Conservation (phyloP, 2,329 filamentous ascomycete genomes). For the Biscogniauxia marginata region DNA sequence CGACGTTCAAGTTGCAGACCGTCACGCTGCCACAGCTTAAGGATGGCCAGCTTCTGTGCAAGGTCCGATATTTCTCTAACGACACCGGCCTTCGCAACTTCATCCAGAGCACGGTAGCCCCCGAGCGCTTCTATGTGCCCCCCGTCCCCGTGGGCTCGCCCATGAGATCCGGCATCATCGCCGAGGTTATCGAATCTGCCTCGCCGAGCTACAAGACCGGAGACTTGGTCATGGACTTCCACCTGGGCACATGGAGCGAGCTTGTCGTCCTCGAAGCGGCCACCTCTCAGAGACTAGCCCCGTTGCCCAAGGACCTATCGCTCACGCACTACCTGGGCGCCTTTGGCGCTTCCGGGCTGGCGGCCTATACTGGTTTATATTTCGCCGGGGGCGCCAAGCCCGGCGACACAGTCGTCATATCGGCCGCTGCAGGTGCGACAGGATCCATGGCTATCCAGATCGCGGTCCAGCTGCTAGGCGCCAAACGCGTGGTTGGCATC, state of each 20-base stretch:
- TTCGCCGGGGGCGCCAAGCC: constrained; percentile 37
- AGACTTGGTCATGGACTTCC: constrained; percentile 26
- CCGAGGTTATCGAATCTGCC: constrained; percentile 28
- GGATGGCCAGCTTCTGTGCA: constrained; percentile 26
- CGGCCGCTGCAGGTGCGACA: constrained; percentile 47
- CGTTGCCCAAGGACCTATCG: constrained; percentile 21
- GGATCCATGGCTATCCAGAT: constrained; percentile 52
- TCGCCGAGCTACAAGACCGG: constrained; percentile 20
- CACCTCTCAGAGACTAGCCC: constrained; percentile 17
- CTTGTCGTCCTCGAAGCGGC: constrained; percentile 23
- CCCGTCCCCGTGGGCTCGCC: constrained; percentile 24
- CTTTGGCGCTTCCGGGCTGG: constrained; percentile 36
- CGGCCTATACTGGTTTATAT: constrained; percentile 44
- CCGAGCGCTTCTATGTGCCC: constrained; percentile 29
- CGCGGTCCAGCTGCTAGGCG: constrained; percentile 46
- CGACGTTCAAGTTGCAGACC: constrained; percentile 30
- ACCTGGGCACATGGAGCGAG: constrained; percentile 29
- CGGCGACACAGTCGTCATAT: constrained; percentile 44
- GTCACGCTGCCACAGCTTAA: constrained; percentile 21
- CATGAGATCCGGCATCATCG: constrained; percentile 30
- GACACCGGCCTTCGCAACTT: constrained; percentile 31
- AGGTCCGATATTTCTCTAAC: constrained; percentile 30
- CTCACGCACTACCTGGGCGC: constrained; percentile 30
- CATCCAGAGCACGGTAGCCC: constrained; percentile 26
- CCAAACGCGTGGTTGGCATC: constrained; percentile 50